phyloP scores from a whole-genome alignment of 2,329 filamentous ascomycete species.

The Penicillium palitans region DNA sequence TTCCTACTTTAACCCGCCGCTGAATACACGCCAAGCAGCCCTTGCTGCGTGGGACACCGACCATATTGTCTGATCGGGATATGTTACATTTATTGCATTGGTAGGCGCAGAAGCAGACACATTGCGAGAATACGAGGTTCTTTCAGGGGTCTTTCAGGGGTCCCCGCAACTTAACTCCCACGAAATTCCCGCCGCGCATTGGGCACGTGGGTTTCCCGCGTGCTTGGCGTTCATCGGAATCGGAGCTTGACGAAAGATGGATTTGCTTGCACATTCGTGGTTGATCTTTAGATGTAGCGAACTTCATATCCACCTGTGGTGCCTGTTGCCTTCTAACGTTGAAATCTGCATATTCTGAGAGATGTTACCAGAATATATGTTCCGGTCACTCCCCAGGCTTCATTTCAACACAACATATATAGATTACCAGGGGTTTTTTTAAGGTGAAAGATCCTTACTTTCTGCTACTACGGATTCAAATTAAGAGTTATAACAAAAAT shows the following conservation, averaged over 20 bases:
- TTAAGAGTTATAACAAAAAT: too few species aligned
- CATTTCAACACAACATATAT: not conserved
- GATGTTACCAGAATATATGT: not conserved
- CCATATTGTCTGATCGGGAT: constrained; percentile 12
- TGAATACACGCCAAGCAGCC: constrained; percentile 26
- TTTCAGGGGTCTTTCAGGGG: not conserved
- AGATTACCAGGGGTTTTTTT: too few species aligned
- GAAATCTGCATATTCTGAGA: too few species aligned
- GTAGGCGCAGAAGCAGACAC: not conserved
- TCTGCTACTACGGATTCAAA: too few species aligned
- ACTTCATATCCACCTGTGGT: too few species aligned
- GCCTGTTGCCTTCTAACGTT: too few species aligned
- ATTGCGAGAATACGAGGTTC: constrained; percentile 9
- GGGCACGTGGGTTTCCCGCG: not conserved
- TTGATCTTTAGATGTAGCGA: not conserved
- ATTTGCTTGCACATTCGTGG: not conserved
- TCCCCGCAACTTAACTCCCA: not conserved
- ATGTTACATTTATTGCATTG: not conserved
- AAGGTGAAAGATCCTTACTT: too few species aligned
- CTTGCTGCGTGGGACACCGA: constrained; percentile 25
- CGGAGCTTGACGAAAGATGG: not conserved
- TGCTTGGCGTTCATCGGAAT: not conserved
- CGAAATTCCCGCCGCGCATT: not conserved
- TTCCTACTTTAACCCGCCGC: constrained; percentile 26
- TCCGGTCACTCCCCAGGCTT: not conserved